phyloP scores from a whole-genome alignment of 495 filamentous ascomycete genomes.

The Aspergillus egyptiacus region DNA sequence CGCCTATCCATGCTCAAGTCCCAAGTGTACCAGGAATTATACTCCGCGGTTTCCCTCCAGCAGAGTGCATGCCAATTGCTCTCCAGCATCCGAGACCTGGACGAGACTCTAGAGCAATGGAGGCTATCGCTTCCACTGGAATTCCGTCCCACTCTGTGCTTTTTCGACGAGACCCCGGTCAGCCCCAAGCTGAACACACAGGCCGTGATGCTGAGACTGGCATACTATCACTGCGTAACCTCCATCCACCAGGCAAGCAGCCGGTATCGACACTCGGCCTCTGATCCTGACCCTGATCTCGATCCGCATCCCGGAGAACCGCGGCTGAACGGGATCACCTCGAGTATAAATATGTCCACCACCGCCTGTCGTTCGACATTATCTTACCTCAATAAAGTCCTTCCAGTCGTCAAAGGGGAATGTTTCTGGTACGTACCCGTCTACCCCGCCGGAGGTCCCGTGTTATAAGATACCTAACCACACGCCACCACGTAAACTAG shows the following conservation, averaged over 20 bases:
- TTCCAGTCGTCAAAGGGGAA: conserved; percentile 13
- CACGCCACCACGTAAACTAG: too few relatives aligned
- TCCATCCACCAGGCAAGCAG: conserved; percentile 35
- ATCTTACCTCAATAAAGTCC: conserved; percentile 8
- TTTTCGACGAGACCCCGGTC: conserved; percentile 5
- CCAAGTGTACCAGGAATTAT: conserved; percentile 26
- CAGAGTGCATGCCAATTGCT: conserved; percentile 34
- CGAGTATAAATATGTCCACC: conserved; percentile 13
- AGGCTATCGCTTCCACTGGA: conserved; percentile 16
- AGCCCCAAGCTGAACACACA: conserved; percentile 15
- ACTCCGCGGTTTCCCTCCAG: conserved; percentile 23
- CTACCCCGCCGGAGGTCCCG: too few relatives aligned
- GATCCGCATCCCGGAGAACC: neutral
- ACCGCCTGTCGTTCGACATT: conserved; percentile 17
- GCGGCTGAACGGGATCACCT: conserved; percentile 9
- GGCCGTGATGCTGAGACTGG: conserved; percentile 28
- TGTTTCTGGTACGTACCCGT: conserved; percentile 22
- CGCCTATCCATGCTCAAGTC: conserved; percentile 34
- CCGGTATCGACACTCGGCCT: too few relatives aligned
- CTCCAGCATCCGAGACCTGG: conserved; percentile 29
- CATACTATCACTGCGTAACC: conserved; percentile 35
- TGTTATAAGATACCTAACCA: too few relatives aligned
- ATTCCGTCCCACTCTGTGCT: conserved; percentile 11
- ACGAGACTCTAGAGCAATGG: conserved; percentile 37
- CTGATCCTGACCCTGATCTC: too few relatives aligned